Evolutionary conservation across 148 eudicot species (phyloP).

Genomic region (Dianthus caryophyllus): DNA sequence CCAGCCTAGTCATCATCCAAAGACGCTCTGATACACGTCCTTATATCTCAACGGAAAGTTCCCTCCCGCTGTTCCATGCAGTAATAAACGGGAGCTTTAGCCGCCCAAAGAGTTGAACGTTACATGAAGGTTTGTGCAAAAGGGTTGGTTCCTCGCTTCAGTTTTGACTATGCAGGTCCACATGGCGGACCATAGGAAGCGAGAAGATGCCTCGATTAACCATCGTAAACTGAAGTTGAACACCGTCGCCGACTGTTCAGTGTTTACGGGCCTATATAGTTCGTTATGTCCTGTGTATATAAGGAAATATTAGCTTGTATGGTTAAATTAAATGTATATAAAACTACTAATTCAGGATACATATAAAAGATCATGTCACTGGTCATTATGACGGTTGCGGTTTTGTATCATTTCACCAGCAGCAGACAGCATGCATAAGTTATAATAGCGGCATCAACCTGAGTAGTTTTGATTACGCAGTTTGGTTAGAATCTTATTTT

Average conservation of each 20-base stretch:
- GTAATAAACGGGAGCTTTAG: background rate
- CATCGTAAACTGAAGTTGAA: conserved; percentile 27
- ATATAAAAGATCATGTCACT: background rate
- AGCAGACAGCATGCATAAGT: no score
- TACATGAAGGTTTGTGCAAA: background rate
- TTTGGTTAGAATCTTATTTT: no score
- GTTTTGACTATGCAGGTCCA: conserved; percentile 20
- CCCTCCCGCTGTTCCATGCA: background rate
- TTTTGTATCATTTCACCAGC: no score
- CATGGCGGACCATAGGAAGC: conserved; percentile 7
- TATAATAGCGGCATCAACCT: no score
- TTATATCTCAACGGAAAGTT: conserved; percentile 1
- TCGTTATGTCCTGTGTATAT: conserved; percentile 19
- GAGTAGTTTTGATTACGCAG: no score
- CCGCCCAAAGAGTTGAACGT: background rate
- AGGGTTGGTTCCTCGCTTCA: conserved; percentile 22
- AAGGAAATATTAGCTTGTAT: background rate
- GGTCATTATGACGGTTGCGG: no score
- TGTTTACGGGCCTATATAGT: conserved; percentile 19
- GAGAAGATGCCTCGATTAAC: conserved; percentile 12
- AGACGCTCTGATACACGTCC: conserved; percentile 1
- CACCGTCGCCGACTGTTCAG: conserved; percentile 12
- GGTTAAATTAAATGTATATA: conserved; percentile 2
- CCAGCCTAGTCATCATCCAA: no score
- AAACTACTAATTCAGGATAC: background rate